Conservation (phyloP, 2,329 filamentous ascomycete genomes). For the Ceratocystis albifundus region DNA sequence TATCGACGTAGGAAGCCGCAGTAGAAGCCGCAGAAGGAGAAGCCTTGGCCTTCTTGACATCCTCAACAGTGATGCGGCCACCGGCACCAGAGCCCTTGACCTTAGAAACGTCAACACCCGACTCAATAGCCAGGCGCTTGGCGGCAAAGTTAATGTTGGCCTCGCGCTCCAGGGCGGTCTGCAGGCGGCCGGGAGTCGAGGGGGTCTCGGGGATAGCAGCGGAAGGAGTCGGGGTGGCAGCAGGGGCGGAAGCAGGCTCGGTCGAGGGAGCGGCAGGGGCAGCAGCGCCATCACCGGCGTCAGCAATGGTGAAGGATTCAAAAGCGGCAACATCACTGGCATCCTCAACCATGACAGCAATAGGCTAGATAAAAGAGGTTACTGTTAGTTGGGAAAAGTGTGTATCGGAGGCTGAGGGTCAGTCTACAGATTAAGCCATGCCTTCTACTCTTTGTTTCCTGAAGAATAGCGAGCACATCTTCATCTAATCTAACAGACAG, state of each 20-base stretch:
- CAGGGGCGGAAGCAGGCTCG: conserved; percentile 42
- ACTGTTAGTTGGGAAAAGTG: conserved; percentile 10
- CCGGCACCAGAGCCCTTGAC: conserved; percentile 80
- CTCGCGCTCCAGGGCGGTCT: conserved; percentile 75
- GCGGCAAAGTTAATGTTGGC: conserved; percentile 60
- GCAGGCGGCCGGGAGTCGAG: conserved; percentile 61
- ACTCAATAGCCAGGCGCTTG: conserved; percentile 74
- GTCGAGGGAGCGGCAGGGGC: conserved; percentile 50
- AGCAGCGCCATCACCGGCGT: conserved; percentile 72
- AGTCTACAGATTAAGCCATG: no score
- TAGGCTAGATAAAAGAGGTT: conserved; percentile 52
- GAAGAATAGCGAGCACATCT: no score
- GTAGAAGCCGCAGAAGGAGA: conserved; percentile 41
- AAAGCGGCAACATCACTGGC: conserved; percentile 78
- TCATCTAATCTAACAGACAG: not conserved
- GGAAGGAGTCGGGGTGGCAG: conserved; percentile 33
- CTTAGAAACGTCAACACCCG: conserved; percentile 61
- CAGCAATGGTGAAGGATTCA: conserved; percentile 73
- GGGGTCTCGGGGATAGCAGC: conserved; percentile 47
- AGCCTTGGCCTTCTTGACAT: conserved; percentile 77
- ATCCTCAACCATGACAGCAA: conserved; percentile 89
- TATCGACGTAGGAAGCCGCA: conserved; percentile 66
- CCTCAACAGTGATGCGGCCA: conserved; percentile 80
- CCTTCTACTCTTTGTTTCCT: no score
- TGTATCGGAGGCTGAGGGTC: no score